Evolutionary conservation across 148 eudicot species (phyloP), one percentile per base, ranked within the genome.

Genomic region (Cornus kousa): DNA sequence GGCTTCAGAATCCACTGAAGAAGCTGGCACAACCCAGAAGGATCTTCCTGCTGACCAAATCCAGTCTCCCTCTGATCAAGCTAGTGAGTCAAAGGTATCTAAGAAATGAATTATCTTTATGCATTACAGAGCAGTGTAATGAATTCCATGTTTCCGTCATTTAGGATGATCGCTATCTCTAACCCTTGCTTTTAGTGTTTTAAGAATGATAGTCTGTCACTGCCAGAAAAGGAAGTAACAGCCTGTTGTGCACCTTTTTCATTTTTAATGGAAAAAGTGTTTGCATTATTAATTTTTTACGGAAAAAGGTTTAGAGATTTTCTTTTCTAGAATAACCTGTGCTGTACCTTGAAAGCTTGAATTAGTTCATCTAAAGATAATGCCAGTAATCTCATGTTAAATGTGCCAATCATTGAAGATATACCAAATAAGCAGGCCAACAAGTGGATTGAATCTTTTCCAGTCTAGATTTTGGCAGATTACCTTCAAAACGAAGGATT

Each of bases 51-150:
- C 84, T 71, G 84, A 82, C 16, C 78, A 82, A 73, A 74, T 74
- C 31, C 74, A 74, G n/a, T 57, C 55, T n/a, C 67, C 82, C 64
- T 14, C 71, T 57, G 79, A 79, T 78, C 77, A 81, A 80, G 57
- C 78, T 66, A 72, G 68, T 82, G 81, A 80, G 75, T 67, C 67
- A 22, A 82, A 85, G 95, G 98, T 94, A 86, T 74, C 32, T 60
- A 70, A 71, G 53, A 31, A 71, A 28, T 75, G 12, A 55, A 2
- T 10, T 4, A 13, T 72, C 48, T 40, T 6, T 68, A 17, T 33
- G 17, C 19, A 68, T 16, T 53, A 20, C 33, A 19, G n/a, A 32
- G 53, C 73, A 40, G 7, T n/a, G 31, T 4, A 9, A 70, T 17
- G 73, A 9, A 43, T 23, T 76, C 53, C 6, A 5, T 28, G 14